Conservation (phyloP, 176 grass and related monocot species). For the Thinopyrum elongatum region DNA sequence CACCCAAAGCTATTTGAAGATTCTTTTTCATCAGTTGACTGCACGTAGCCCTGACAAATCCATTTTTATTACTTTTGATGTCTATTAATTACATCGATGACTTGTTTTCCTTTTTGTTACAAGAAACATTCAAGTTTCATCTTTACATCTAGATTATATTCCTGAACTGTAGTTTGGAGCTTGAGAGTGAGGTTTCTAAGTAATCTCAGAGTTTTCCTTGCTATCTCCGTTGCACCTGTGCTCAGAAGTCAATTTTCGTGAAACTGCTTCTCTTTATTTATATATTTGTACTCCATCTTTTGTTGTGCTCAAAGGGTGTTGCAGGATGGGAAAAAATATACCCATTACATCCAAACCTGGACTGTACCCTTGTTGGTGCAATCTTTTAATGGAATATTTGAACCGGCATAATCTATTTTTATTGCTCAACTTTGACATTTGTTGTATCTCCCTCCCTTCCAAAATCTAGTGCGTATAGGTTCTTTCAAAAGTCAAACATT, state of each 20-base stretch:
- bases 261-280: background rate
- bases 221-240: no score
- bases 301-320: background rate
- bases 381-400: slow-evolving; percentile 11
- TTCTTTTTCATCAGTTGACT: background rate
- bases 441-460: background rate
- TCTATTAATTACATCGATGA: background rate
- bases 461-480: no score
- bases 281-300: background rate
- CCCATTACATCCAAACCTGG: background rate
- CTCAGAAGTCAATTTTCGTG: no score
- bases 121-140: background rate
- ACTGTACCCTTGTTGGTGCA: background rate
- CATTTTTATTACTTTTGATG: background rate
- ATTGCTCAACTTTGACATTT: background rate
- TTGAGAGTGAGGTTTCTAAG: background rate
- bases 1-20: background rate
- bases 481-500: no score
- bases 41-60: background rate
- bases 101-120: background rate
- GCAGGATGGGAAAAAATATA: background rate
- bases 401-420: background rate
- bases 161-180: background rate
- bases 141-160: background rate
- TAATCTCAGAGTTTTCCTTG: background rate